These are phyloP conservation scores for Xylaria multiplex DNA, from an alignment of 2,329 filamentous ascomycete genomes.

Conservation along the genomic window DNA sequence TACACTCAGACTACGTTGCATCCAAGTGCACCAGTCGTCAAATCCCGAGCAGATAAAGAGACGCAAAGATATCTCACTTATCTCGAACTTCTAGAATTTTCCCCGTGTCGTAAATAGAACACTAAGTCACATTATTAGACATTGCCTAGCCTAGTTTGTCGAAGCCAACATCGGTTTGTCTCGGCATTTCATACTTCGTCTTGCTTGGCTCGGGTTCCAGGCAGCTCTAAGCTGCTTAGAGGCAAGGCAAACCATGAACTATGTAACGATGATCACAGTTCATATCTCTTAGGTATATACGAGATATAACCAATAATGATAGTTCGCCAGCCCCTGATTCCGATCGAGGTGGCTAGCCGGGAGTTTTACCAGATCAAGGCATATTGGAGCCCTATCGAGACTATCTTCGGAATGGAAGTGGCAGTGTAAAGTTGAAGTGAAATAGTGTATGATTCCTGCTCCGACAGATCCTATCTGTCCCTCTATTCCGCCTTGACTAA, in stretches of 20 bases:
- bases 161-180: conserved; percentile 6
- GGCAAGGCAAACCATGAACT: conserved; percentile 6
- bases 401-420: conserved; percentile 17
- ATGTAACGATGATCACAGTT: not conserved
- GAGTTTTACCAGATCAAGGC: conserved; percentile 23
- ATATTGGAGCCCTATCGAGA: conserved; percentile 21
- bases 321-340: not conserved
- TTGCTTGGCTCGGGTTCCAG: not conserved
- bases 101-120: conserved; percentile 7
- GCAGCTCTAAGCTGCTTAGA: conserved; percentile 1
- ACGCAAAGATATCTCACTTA: not conserved
- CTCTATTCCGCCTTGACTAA: conserved; percentile 18
- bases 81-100: conserved; percentile 3
- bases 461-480: conserved; percentile 12
- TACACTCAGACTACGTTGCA: conserved; percentile 7
- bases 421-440: conserved; percentile 16
- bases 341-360: conserved; percentile 17
- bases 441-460: not conserved
- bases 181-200: conserved; percentile 15
- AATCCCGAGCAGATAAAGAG: not conserved
- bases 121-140: conserved; percentile 14
- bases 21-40: conserved; percentile 3
- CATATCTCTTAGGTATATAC: conserved; percentile 8
- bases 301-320: conserved; percentile 11
- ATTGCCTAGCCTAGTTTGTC: conserved; percentile 15